Percentiles rank a stretch among this genome's conserved stretches.
phyloP scores from a whole-genome alignment of 1,284 basidiomycete species.

The Puccinia novopanici region DNA sequence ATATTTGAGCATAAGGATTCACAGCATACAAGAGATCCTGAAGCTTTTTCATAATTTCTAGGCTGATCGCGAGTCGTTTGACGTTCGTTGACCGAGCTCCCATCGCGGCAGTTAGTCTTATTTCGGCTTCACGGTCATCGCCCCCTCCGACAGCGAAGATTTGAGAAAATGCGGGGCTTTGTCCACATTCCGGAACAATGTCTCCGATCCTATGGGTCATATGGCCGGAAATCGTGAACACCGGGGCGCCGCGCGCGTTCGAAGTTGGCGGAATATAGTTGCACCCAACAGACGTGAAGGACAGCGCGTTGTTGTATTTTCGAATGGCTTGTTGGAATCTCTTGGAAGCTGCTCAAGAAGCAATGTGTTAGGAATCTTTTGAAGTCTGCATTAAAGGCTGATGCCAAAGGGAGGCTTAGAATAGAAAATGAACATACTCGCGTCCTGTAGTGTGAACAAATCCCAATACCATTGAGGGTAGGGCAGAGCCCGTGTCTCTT shows the following conservation, averaged over 20 bases:
- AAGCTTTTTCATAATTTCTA: not conserved
- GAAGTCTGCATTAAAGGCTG: no score
- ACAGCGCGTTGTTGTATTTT: not conserved
- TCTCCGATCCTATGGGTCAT: slow-evolving; percentile 1
- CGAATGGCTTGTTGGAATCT: not conserved
- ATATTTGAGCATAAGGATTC: slow-evolving; percentile 24
- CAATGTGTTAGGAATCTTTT: no score
- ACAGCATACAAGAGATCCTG: not conserved
- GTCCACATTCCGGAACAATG: not conserved
- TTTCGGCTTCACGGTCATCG: not conserved
- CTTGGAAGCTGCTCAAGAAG: not conserved
- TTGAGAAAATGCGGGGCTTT: slow-evolving; percentile 1
- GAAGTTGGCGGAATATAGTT: no score
- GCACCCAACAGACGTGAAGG: not conserved
- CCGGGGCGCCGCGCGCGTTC: not conserved
- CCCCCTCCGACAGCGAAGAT: not conserved
- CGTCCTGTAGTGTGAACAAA: not conserved
- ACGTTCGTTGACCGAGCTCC: no score
- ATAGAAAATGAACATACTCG: not conserved
- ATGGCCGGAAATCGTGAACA: not conserved
- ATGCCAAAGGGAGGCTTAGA: not conserved
- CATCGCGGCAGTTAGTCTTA: not conserved
- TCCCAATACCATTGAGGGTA: not conserved
- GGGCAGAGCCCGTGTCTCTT: not conserved
- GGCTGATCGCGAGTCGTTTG: not conserved